Evolutionary conservation across 768 basidiomycete genomes (phyloP), one percentile per base, ranked within the genome.

Genomic region (Ramaria rubella): DNA sequence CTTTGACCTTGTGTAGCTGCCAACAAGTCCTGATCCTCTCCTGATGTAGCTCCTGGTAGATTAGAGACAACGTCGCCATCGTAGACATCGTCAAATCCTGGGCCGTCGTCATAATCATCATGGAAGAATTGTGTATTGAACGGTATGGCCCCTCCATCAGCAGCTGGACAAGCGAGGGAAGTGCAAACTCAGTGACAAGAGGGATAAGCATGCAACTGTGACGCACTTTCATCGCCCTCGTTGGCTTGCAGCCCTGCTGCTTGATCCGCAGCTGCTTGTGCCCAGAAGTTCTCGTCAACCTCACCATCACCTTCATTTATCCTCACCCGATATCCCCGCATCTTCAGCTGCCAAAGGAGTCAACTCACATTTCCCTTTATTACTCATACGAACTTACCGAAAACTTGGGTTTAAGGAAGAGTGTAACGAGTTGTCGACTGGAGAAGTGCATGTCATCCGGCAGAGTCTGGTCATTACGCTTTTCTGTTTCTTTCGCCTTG

Each of bases 401-500:
- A 67, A 94, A 97, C 68, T 93, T 93, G 33, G 95, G 95, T 71
- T 99, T 99, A 66, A 96, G 70, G 77, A 98, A 99, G 49, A 99
- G 70, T 6, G 93, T 86, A 19, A 99, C 81, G 12, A 99, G 78
- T 63, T 96, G 90, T 61, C 85, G 77, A 65, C 86, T 91, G 27
- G 88, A 88, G 69, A 99, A 99, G 69, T 97, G 94, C 87, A 95
- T 94, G 67, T 99, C 96, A 63, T 97, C 94, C 1, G 96, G 96
- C 43, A 98, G 74, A 7, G 82, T 79, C 62, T 90, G 86, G 49
- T 87, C 82, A 58, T 86, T 82, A 24, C 81, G 79, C 67, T 84
- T 89, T 65, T 84, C 85, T 44, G 70, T 74, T 57, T 73, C 69
- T 55, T 79, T 80, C 60, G 73, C 82, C 69, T 72, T 83, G 59